Conservation (phyloP, 768 basidiomycete species). For the Mrakia blollopis region DNA sequence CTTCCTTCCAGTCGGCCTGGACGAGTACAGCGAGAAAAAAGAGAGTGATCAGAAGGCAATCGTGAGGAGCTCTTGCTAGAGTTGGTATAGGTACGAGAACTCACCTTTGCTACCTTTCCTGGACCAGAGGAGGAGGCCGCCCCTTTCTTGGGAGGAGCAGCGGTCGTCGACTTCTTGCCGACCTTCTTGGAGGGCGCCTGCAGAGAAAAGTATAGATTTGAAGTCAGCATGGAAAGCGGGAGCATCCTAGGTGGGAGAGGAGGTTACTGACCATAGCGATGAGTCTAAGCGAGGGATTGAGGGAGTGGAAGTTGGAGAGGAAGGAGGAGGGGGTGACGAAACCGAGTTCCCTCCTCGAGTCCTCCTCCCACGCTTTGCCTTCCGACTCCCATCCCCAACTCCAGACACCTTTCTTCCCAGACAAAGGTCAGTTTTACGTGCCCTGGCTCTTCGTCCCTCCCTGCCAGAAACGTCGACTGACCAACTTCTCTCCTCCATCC, state of each 20-base stretch:
- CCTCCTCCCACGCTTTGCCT: neutral
- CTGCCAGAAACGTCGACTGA: neutral
- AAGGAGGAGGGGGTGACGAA: neutral
- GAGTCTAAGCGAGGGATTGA: neutral
- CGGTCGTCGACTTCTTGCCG: conserved; percentile 42
- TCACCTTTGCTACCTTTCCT: conserved; percentile 37
- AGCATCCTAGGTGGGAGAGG: neutral
- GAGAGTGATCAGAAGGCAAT: neutral
- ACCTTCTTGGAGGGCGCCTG: conserved; percentile 45
- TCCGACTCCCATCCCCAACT: neutral
- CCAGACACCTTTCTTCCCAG: neutral
- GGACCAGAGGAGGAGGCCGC: conserved; percentile 25
- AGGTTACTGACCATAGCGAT: neutral
- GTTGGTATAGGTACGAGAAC: neutral
- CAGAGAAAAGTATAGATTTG: neutral
- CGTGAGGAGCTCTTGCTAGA: neutral
- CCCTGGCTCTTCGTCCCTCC: neutral
- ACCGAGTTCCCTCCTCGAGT: neutral
- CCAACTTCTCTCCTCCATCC: neutral
- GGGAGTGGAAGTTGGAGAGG: neutral
- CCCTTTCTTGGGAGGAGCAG: conserved; percentile 36
- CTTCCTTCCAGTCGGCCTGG: conserved; percentile 98
- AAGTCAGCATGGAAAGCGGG: neutral
- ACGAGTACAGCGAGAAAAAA: neutral
- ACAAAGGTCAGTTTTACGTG: neutral